phyloP scores from a whole-genome alignment of 176 grass and related monocot species.

The Olyra latifolia region DNA sequence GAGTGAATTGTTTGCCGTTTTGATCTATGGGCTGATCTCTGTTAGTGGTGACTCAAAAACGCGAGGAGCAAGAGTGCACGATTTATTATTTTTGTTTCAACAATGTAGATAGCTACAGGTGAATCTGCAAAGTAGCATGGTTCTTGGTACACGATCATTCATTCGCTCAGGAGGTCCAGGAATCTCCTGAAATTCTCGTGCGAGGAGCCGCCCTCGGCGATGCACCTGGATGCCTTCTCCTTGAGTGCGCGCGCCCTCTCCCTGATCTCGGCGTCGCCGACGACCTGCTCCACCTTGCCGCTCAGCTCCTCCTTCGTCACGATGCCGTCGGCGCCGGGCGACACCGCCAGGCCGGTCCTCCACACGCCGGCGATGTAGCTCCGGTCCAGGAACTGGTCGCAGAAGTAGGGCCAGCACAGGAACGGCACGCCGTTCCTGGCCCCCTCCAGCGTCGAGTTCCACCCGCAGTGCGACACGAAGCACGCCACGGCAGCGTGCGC shows the following conservation, averaged over 20 bases:
- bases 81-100: too few species aligned
- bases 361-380: constrained; percentile 47
- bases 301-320: constrained; percentile 48
- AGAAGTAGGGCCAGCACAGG: constrained; percentile 55
- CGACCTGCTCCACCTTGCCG: constrained; percentile 28
- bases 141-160: too few species aligned
- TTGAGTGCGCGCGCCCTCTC: constrained; percentile 18
- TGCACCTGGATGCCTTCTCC: background rate
- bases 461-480: constrained; percentile 59
- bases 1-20: too few species aligned
- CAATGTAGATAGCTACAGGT: too few species aligned
- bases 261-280: constrained; percentile 27
- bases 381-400: constrained; percentile 47
- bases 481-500: constrained; percentile 40
- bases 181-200: constrained; percentile 10
- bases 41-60: too few species aligned
- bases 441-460: constrained; percentile 57
- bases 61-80: too few species aligned
- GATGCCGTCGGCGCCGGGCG: constrained; percentile 32
- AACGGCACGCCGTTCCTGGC: constrained; percentile 35
- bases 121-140: too few species aligned
- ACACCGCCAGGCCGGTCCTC: constrained; percentile 50
- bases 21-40: too few species aligned
- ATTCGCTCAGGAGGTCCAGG: constrained; percentile 19
- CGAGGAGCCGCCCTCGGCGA: constrained; percentile 23